Conservation (phyloP, 2,329 filamentous ascomycete genomes). For the Fusarium vanettenii region DNA sequence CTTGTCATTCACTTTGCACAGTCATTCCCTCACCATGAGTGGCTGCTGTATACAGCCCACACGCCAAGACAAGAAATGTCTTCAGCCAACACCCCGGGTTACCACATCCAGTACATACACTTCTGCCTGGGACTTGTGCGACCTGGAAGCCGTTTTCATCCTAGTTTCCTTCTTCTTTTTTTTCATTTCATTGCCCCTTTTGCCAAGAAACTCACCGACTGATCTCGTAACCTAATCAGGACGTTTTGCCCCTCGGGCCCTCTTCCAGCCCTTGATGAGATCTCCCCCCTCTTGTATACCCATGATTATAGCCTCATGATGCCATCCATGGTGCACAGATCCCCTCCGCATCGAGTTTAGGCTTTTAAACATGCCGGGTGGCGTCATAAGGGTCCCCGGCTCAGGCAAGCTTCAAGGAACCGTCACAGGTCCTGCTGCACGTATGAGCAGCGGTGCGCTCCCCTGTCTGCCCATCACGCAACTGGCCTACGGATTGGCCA, state of each 20-base stretch:
- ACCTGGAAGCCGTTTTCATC: neutral
- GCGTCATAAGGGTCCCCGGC: slow-evolving; percentile 3
- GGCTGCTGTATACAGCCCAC: neutral
- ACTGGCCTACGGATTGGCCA: neutral
- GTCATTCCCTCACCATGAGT: neutral
- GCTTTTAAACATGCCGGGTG: neutral
- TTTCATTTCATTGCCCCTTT: neutral
- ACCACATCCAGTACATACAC: neutral
- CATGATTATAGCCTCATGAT: neutral
- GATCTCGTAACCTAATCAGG: neutral
- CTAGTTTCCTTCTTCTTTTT: neutral
- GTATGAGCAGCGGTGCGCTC: neutral
- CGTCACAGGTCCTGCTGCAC: neutral
- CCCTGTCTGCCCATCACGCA: slow-evolving; percentile 1
- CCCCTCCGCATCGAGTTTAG: neutral
- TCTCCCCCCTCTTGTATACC: neutral
- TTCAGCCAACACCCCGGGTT: neutral
- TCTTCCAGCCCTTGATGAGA: neutral
- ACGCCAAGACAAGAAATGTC: neutral
- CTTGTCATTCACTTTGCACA: neutral
- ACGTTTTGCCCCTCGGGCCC: neutral
- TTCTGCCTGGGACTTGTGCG: neutral
- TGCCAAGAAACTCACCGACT: neutral
- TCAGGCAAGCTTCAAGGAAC: neutral
- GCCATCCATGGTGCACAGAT: neutral